Base-by-base conservation (phyloP, 2,329 filamentous ascomycete species). In the Hypocrella siamensis region DNA sequence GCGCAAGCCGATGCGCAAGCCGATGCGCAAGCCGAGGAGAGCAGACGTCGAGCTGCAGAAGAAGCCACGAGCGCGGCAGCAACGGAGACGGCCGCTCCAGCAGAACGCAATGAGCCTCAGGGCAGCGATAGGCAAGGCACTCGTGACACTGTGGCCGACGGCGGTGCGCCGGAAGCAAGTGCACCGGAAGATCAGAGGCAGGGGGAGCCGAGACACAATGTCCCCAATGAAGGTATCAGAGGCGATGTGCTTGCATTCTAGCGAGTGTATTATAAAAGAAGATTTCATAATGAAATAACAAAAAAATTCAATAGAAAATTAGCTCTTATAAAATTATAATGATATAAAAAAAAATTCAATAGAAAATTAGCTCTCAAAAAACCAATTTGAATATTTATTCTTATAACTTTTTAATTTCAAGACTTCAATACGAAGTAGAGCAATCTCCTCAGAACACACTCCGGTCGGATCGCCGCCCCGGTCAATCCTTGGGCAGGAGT, bases 1-100 rank as follows among this genome's bases (percentile, higher is more conserved):
- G 40, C 64, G 40, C 59, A 67, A 35, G 57, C 54, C n/a, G 12
- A 8, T 9, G 21, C 21, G 8, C 12, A 9, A 12, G 21, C 2
- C 60, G 55, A 11, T 7, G 14, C 25, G 14, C 25, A 27, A 27
- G 17, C 27, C n/a, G 27, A 28, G 25, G 57, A 53, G 18, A 54
- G 51, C 5, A 54, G 51, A n/a, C n/a, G n/a, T n/a, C n/a, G n/a
- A 1, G 53, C 53, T 10, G 53, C 52, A 26, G 46, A 54, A 25
- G 50, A 49, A 19, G 46, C 46, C 11, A 45, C 44, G 12, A 46
- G 45, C 6, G 48, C 48, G 4, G 43, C 45, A 1, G 38, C 39
- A 2, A 42, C 42, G 15, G 46, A 37, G 6, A 40, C 33, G 24
- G 12, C 28, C 15, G 7, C 22, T 14, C 9, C 17, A n/a, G 10